Conservation (phyloP, 179 eudicot species). For the Nepenthes alata region DNA sequence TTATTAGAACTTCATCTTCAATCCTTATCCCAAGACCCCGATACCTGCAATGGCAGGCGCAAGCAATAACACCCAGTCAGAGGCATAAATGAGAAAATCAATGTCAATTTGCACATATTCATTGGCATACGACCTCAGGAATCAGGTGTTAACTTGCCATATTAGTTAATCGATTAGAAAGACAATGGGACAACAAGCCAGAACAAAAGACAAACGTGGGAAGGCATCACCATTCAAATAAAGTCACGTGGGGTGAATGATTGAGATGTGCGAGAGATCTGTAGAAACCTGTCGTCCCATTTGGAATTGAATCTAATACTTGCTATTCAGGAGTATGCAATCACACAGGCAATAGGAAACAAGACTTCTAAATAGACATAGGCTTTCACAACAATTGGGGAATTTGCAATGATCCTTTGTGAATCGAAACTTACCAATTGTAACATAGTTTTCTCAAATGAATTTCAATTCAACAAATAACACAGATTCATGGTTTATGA, state of each 20-base stretch:
- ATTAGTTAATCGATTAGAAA: neutral
- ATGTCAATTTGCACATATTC: neutral
- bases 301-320: too few species aligned
- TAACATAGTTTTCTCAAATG: too few species aligned
- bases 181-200: neutral
- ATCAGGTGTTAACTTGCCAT: neutral
- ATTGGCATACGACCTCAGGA: neutral
- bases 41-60: conserved; percentile 40
- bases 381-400: too few species aligned
- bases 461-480: too few species aligned
- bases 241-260: neutral
- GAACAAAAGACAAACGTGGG: neutral
- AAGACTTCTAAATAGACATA: too few species aligned
- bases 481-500: too few species aligned
- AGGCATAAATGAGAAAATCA: neutral
- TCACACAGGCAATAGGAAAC: too few species aligned
- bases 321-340: too few species aligned
- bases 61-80: neutral
- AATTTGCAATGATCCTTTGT: too few species aligned
- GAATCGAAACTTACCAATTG: too few species aligned
- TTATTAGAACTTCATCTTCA: conserved; percentile 89
- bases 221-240: neutral
- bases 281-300: too few species aligned
- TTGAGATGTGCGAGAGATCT: too few species aligned
- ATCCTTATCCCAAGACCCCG: conserved; percentile 90